phyloP scores from a whole-genome alignment of 768 basidiomycete species.

The Cytidiella melzeri region DNA sequence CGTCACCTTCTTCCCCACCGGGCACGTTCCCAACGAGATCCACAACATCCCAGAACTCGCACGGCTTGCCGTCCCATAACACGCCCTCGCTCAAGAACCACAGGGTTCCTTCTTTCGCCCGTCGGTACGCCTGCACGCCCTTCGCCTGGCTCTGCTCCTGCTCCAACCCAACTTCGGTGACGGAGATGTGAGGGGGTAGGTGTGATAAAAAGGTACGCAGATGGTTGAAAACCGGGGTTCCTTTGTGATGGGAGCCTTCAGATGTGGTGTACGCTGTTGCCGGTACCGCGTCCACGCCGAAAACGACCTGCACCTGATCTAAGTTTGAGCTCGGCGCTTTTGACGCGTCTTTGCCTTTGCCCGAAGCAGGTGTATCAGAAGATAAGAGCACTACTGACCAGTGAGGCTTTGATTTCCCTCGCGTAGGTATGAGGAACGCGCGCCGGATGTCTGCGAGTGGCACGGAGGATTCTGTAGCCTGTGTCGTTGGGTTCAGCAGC shows the following conservation, averaged over 20 bases:
- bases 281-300: constrained; percentile 60
- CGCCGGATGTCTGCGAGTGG: constrained; percentile 46
- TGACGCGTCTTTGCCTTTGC: constrained; percentile 29
- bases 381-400: constrained; percentile 67
- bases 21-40: constrained; percentile 34
- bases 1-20: constrained; percentile 33
- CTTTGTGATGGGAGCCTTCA: constrained; percentile 29
- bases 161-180: constrained; percentile 25
- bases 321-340: constrained; percentile 9
- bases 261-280: constrained; percentile 29
- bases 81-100: constrained; percentile 69
- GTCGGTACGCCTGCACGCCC: constrained; percentile 62
- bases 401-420: constrained; percentile 64
- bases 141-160: constrained; percentile 24
- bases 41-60: constrained; percentile 66
- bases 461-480: constrained; percentile 42
- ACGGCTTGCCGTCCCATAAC: constrained; percentile 72
- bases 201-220: constrained; percentile 48
- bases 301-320: constrained; percentile 60
- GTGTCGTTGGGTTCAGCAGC: constrained; percentile 46
- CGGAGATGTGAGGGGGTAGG: constrained; percentile 39
- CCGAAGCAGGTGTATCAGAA: constrained; percentile 39
- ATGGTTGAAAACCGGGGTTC: constrained; percentile 41
- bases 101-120: constrained; percentile 64
- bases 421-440: constrained; percentile 68